phyloP scores from a whole-genome alignment of 208 protist genomes.

The Trypanosoma lewisi region DNA sequence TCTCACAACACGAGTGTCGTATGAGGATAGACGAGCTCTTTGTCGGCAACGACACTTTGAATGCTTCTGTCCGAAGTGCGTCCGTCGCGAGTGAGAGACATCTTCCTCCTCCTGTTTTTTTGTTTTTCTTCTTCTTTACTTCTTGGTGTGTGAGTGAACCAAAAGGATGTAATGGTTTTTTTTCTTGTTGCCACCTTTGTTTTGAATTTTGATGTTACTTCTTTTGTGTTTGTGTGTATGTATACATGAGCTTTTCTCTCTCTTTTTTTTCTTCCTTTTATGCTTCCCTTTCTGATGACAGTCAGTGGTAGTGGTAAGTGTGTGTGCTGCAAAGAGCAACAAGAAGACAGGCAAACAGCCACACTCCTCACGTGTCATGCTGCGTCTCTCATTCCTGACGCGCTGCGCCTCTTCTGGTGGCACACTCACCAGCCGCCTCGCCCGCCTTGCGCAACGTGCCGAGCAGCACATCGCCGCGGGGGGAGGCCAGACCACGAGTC shows the following conservation, averaged over 20 bases:
- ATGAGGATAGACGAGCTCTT: constrained; percentile 71
- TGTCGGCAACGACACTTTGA: constrained; percentile 85
- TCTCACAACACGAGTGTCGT: constrained; percentile 62
- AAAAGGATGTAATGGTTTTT: no score
- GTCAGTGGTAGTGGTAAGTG: no score
- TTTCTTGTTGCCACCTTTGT: not conserved
- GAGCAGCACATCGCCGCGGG: constrained; percentile 12
- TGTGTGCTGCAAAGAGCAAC: no score
- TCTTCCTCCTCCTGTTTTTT: not conserved
- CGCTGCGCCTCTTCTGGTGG: constrained; percentile 8
- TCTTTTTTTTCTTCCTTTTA: no score
- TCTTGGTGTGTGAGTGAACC: no score
- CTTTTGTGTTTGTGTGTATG: not conserved
- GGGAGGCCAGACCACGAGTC: not conserved
- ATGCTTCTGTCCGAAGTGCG: constrained; percentile 80
- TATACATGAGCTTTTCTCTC: no score
- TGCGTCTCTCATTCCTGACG: constrained; percentile 2
- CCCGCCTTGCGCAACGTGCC: constrained; percentile 30
- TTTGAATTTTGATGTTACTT: not conserved
- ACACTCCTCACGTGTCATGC: no score
- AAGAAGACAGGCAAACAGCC: no score
- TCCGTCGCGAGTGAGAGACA: constrained; percentile 45
- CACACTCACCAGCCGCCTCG: constrained; percentile 25
- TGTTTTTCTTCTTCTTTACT: constrained; percentile 9
- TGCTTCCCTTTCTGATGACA: no score